Conservation (phyloP, 2,329 filamentous ascomycete species). For the Gaeumannomyces sp. region DNA sequence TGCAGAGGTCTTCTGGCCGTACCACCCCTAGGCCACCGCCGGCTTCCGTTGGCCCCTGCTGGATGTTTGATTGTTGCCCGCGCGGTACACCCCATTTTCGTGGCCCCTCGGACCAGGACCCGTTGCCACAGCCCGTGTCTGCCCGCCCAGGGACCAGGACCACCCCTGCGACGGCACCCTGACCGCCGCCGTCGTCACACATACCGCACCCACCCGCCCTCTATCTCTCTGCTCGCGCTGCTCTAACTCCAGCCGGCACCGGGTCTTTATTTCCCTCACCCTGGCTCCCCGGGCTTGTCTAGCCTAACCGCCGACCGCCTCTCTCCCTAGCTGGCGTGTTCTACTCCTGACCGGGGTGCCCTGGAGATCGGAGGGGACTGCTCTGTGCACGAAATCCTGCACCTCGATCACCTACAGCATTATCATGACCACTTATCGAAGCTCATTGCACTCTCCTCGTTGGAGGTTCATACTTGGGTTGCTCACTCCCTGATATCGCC, state of each 20-base stretch:
- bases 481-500: conserved; percentile 32
- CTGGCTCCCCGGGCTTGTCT: not conserved
- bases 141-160: not conserved
- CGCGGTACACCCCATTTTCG: not conserved
- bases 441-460: conserved; percentile 34
- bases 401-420: conserved; percentile 2
- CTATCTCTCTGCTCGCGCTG: not conserved
- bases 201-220: not conserved
- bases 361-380: not conserved
- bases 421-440: conserved; percentile 42
- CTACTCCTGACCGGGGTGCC: not conserved
- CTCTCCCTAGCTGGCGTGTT: not conserved
- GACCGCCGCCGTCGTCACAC: not conserved
- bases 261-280: not conserved
- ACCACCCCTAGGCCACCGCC: not conserved
- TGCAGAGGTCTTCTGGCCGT: not conserved
- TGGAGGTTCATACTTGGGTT: conserved; percentile 40
- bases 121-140: not conserved
- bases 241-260: not conserved
- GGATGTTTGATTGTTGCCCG: not conserved
- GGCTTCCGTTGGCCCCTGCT: not conserved
- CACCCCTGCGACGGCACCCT: not conserved
- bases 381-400: conserved; percentile 1
- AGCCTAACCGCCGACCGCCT: not conserved
- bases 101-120: not conserved